phyloP scores from a whole-genome alignment of 2,329 filamentous ascomycete species.

The Fusarium armeniacum region DNA sequence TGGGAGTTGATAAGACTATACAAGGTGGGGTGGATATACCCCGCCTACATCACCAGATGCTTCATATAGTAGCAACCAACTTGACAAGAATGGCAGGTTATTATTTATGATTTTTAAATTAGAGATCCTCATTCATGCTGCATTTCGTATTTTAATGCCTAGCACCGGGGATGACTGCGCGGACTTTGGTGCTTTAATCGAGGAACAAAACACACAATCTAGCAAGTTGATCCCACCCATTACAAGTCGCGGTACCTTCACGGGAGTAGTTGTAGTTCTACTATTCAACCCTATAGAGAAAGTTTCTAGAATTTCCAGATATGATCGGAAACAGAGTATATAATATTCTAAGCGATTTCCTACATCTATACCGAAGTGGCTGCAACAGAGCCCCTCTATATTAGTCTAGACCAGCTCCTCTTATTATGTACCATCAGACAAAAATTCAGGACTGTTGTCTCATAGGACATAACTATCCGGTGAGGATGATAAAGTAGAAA shows the following conservation, averaged over 20 bases:
- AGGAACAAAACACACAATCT: background rate
- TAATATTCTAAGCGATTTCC: constrained; percentile 18
- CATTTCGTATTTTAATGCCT: too few relatives aligned
- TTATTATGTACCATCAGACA: constrained; percentile 1
- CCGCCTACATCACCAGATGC: constrained; percentile 37
- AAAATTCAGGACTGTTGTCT: constrained; percentile 3
- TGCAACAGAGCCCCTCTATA: constrained; percentile 22
- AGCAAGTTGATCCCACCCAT: background rate
- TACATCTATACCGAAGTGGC: constrained; percentile 14
- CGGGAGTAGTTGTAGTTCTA: background rate
- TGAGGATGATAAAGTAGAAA: constrained; percentile 5
- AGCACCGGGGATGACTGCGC: background rate
- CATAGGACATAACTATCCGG: constrained; percentile 17
- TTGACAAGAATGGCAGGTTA: background rate
- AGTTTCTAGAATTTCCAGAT: background rate
- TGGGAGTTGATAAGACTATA: constrained; percentile 27
- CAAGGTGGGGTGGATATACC: constrained; percentile 45
- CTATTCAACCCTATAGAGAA: background rate
- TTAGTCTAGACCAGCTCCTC: constrained; percentile 22
- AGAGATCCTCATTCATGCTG: too few relatives aligned
- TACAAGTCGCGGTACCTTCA: background rate
- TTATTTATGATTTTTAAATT: background rate
- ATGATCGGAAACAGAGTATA: background rate
- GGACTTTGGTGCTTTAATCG: background rate
- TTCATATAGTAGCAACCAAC: constrained; percentile 15